Base-by-base conservation (phyloP, 495 filamentous ascomycete genomes). In the Neurospora sp. region DNA sequence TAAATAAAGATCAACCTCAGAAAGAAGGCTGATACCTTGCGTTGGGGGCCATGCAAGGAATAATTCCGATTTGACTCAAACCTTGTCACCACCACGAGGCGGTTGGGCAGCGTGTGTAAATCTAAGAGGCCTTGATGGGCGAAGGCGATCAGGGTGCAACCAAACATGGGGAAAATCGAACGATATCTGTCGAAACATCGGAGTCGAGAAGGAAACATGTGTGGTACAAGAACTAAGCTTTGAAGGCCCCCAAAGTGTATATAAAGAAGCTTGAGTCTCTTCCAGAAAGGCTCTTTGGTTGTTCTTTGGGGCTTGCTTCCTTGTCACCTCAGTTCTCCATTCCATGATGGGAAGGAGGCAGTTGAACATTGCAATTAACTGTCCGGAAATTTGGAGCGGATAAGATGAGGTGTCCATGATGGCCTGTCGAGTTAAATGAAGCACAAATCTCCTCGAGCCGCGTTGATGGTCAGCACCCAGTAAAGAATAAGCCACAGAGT, bases 161-260 rank as follows among this genome's bases (percentile, higher is more conserved):
- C 73, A 72, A 76, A 71, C 73, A 73, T 76, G 73, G 75, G 74
- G 73, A 77, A 59, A 35, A 79, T 79, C 78, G 78, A 77, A 78
- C 78, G 77, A 78, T 78, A 75, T 66, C 14, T 31, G 14, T 18
- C 14, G 27, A 66, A 66, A 66, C 54, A 35, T 66, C 3, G 54
- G 14, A 18, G 54, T 66, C 14, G 27, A 66, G 27, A 35, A 35
- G 14, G 54, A 66, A 66, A 35, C 23, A 18, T 2, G 7, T 16
- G 27, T 31, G 2, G 6, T 12, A 62, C 27, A 35, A 35, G 54
- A 66, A 66, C 54, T 6, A 37, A 66, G 27, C 54, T 66, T 35
- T 18, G 27, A 35, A 8, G 14, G 27, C 27, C 6, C 14, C 5
- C 54, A 31, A 35, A 9, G 54, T 6, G 54, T 66, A 66, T 35